Conservation (phyloP, 1,139 yeast genomes). For the Meyerozyma elateridarum region DNA sequence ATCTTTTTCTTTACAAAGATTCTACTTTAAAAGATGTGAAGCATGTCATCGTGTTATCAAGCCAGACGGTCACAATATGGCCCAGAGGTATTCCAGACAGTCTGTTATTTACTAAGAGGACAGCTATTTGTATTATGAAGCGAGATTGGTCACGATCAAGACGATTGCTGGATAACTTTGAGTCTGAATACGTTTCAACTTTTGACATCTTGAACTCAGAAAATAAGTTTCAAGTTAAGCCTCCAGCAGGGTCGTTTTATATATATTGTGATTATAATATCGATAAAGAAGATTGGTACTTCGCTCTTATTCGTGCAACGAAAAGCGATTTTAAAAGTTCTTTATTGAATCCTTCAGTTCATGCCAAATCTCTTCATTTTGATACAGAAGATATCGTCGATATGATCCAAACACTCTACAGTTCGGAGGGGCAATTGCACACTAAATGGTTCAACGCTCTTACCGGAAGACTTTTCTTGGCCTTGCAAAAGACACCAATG, state of each 20-base stretch:
- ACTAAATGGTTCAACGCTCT: conserved; percentile 90
- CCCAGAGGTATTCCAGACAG: conserved; percentile 72
- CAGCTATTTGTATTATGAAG: conserved; percentile 69
- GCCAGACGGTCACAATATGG: conserved; percentile 77
- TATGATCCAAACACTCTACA: conserved; percentile 69
- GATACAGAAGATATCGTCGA: conserved; percentile 67
- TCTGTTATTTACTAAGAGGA: conserved; percentile 70
- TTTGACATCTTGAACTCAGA: conserved; percentile 20
- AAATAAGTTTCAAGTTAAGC: conserved; percentile 9
- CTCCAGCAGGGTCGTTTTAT: conserved; percentile 60
- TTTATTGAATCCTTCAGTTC: conserved; percentile 28
- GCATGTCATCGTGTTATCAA: conserved; percentile 74
- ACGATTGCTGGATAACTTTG: conserved; percentile 22
- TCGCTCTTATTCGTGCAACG: conserved; percentile 73
- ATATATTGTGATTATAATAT: conserved; percentile 71
- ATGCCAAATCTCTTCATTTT: conserved; percentile 73
- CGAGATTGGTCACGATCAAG: conserved; percentile 28
- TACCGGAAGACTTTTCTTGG: conserved; percentile 73
- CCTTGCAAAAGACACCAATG: conserved; percentile 65
- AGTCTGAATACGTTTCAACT: conserved; percentile 16
- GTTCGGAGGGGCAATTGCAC: conserved; percentile 77
- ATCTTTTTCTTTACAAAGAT: conserved; percentile 73
- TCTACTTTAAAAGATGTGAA: conserved; percentile 61
- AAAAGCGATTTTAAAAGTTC: conserved; percentile 24
- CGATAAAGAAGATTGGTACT: conserved; percentile 92